These are phyloP conservation scores for Debaryomyces singareniensis DNA, from an alignment of 1,139 yeast genomes.

Conservation along the genomic window DNA sequence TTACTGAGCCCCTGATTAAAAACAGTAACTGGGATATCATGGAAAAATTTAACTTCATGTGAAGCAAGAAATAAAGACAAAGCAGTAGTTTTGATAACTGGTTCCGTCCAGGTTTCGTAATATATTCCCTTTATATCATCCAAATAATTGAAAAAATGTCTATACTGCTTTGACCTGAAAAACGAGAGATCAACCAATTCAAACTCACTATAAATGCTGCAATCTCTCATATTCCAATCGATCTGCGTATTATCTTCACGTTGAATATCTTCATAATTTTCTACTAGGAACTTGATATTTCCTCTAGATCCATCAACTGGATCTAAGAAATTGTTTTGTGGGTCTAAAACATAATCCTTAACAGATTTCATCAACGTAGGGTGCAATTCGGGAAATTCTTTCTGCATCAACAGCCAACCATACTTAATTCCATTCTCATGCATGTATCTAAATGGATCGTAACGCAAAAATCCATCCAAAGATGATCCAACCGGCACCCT, in stretches of 20 bases:
- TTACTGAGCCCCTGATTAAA: not conserved
- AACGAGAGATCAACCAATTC: constrained; percentile 12
- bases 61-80: constrained; percentile 9
- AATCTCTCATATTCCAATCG: constrained; percentile 8
- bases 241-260: constrained; percentile 2
- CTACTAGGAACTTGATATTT: not conserved
- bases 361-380: constrained; percentile 33
- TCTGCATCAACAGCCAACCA: constrained; percentile 75
- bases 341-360: not conserved
- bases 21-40: not conserved
- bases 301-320: not conserved
- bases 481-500: constrained; percentile 87
- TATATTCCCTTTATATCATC: constrained; percentile 10
- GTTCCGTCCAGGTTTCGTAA: constrained; percentile 15
- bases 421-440: constrained; percentile 65
- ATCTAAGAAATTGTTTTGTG: not conserved
- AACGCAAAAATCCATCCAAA: constrained; percentile 72
- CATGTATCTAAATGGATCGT: constrained; percentile 80
- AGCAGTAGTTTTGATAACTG: constrained; percentile 12
- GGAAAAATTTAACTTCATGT: constrained; percentile 7
- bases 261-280: not conserved
- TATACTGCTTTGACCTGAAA: constrained; percentile 9
- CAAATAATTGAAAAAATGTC: constrained; percentile 9
- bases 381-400: constrained; percentile 76
- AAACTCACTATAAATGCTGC: constrained; percentile 12